Conservation (phyloP, 805 yeast species). For the Zygoascus flipseniorum region DNA sequence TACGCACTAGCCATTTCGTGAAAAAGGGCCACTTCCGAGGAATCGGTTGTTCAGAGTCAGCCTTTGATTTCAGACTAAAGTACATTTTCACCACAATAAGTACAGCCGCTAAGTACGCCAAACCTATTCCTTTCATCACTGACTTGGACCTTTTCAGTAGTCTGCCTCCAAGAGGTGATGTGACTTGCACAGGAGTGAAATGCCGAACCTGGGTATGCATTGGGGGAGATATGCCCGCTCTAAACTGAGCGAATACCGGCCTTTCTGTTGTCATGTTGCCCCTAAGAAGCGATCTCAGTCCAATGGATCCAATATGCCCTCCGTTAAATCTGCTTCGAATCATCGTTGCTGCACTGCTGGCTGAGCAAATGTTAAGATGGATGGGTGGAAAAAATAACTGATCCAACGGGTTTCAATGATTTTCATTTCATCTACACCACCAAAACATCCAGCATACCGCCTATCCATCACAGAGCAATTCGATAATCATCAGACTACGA, state of each 20-base stretch:
- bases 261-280: neutral
- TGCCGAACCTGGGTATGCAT: neutral
- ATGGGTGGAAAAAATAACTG: too few relatives aligned
- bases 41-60: conserved; percentile 12
- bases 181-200: neutral
- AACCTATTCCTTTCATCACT: neutral
- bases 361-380: too few relatives aligned
- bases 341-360: neutral
- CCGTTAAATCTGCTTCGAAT: neutral
- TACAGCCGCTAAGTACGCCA: neutral
- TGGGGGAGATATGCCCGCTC: neutral
- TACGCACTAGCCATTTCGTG: conserved; percentile 9
- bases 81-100: neutral
- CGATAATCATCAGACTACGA: too few relatives aligned
- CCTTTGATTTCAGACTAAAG: neutral
- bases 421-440: too few relatives aligned
- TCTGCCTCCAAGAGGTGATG: neutral
- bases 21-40: conserved; percentile 17
- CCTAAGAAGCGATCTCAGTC: neutral
- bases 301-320: neutral
- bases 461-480: too few relatives aligned
- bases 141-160: neutral
- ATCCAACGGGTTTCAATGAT: too few relatives aligned
- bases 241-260: neutral
- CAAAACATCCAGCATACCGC: too few relatives aligned